These are phyloP conservation scores for Phytophthora uliginosa DNA, from an alignment of 352 stramenopile genomes.

Conservation along the genomic window DNA sequence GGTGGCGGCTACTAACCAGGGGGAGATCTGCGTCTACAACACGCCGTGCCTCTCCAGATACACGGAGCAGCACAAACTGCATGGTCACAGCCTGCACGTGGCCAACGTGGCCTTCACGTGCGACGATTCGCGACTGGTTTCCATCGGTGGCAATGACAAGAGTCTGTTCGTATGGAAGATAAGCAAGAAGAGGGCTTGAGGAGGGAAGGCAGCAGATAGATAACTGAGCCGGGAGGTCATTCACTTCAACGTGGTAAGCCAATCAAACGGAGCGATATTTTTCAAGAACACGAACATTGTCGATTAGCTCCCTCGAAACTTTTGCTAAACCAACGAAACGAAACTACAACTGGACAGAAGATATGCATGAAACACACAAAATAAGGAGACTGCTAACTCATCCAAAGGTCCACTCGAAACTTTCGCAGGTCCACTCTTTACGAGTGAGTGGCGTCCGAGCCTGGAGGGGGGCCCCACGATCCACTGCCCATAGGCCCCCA, in stretches of 20 bases:
- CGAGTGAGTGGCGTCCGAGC: conserved; percentile 16
- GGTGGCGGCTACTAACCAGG: conserved; percentile 72
- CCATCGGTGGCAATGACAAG: conserved; percentile 78
- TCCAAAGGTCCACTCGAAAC: background rate
- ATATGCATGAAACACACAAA: background rate
- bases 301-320: background rate
- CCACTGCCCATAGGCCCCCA: conserved; percentile 10
- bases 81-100: conserved; percentile 71
- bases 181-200: conserved; percentile 9
- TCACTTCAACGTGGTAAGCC: conserved; percentile 17
- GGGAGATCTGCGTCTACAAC: conserved; percentile 76
- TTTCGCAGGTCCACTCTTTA: conserved; percentile 1
- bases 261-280: conserved; percentile 8
- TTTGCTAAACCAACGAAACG: background rate
- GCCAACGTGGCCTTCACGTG: conserved; percentile 75
- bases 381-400: background rate
- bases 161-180: conserved; percentile 79
- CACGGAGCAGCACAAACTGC: conserved; percentile 62
- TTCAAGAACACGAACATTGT: background rate
- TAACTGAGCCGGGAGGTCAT: background rate
- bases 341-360: background rate
- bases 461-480: conserved; percentile 13
- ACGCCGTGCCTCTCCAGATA: conserved; percentile 74
- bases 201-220: background rate
- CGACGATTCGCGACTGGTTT: conserved; percentile 75